Conservation (phyloP, 2,329 filamentous ascomycete species). For the Aspergillus sclerotialis region DNA sequence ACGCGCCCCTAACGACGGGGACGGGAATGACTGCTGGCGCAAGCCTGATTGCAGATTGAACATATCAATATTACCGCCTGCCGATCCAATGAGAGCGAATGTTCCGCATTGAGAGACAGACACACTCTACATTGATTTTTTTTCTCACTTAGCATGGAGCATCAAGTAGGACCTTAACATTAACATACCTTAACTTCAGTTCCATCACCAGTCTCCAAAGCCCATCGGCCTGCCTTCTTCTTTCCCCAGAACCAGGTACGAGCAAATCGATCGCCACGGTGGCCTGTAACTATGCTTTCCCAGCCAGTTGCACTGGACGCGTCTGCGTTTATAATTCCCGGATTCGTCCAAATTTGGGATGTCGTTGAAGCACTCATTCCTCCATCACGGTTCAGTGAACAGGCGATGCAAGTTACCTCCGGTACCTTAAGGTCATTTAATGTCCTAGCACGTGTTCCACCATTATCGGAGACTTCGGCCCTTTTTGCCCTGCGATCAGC, state of each 20-base stretch:
- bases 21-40: slow-evolving; percentile 81
- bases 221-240: slow-evolving; percentile 88
- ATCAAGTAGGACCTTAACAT: not conserved
- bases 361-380: slow-evolving; percentile 81
- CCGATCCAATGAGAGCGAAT: slow-evolving; percentile 84
- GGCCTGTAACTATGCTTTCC: slow-evolving; percentile 94
- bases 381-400: slow-evolving; percentile 87
- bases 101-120: slow-evolving; percentile 87
- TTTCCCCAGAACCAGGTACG: slow-evolving; percentile 98
- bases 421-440: slow-evolving; percentile 66
- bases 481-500: slow-evolving; percentile 87
- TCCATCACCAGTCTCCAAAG: slow-evolving; percentile 76
- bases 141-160: not conserved
- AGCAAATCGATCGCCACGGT: slow-evolving; percentile 74
- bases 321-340: slow-evolving; percentile 58
- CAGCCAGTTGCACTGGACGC: slow-evolving; percentile 78
- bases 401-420: slow-evolving; percentile 85
- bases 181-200: slow-evolving; percentile 57
- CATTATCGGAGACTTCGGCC: slow-evolving; percentile 15
- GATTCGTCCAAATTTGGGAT: slow-evolving; percentile 77
- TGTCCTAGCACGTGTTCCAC: slow-evolving; percentile 9
- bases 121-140: slow-evolving; percentile 55
- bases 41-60: slow-evolving; percentile 93
- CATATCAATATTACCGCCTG: slow-evolving; percentile 78
- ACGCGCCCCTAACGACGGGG: slow-evolving; percentile 55